Base-by-base conservation (phyloP, 2,329 filamentous ascomycete genomes). In the Cytospora chrysosperma region DNA sequence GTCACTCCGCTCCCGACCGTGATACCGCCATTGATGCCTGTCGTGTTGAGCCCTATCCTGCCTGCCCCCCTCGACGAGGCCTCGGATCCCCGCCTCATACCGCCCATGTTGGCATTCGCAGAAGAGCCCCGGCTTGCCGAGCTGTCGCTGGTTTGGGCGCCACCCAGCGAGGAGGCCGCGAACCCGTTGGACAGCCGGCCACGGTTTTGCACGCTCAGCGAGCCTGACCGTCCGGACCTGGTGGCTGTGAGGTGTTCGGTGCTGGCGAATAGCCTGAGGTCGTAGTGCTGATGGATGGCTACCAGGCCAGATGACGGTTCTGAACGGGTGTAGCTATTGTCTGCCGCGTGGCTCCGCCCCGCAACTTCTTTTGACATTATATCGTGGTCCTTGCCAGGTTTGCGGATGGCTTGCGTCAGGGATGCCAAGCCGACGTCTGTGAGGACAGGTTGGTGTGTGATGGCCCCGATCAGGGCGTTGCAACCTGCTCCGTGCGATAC, bases 401-500 rank as follows among this genome's bases (percentile, higher is more conserved):
- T 88, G 56, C 88, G 83, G 19, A 88, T 83, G 5, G 94, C 94
- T 88, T 97, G 90, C 1, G 94, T 97, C 56, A 99, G 81, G 4
- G 93, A 97, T 0, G 94, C 91, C 77, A 96, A 91, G 30, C 89
- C 89, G 19, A 98, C 90, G 72, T 98, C 93, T 71, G 96, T 86
- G 17, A 99, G 82, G 0, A 96, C 93, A 0, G 95, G 94, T 71
- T 97, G 91, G 65, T 94, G 91, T 0, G 93, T 96, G 68, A 99
- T 85, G 28, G 93, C 93, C 15, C 94, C 93, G 67, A 99, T 93
- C 52, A 99, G 78, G 2, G 95, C 95, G 77, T 99, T 99, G 77
- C 94, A 97, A 47, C 95, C 95, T 17, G 95, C 95, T 27, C 94
- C 94, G 72, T 99, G 95, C 0, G 95, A 97, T 26, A 99, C 90